These are phyloP conservation scores for Komagataella kurtzmanii DNA, from an alignment of 805 yeast species.

Conservation along the genomic window DNA sequence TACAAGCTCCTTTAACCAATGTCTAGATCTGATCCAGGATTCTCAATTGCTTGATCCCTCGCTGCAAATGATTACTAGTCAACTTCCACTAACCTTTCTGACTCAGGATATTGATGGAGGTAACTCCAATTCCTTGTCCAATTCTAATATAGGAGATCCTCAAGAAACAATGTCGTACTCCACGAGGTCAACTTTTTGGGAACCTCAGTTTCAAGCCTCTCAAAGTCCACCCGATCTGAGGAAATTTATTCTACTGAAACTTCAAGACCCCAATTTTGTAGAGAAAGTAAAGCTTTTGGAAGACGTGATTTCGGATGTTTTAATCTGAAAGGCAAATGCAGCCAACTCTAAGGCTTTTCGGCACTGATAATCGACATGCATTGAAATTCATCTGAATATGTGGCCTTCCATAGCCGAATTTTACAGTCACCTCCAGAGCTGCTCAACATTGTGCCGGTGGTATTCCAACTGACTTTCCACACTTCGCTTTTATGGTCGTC, in stretches of 20 bases:
- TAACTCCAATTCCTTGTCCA: background rate
- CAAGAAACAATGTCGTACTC: background rate
- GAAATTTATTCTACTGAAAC: background rate
- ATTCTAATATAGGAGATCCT: background rate
- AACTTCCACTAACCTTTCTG: background rate
- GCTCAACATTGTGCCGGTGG: constrained; percentile 84
- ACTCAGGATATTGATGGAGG: background rate
- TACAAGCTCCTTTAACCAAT: background rate
- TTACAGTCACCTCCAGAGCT: constrained; percentile 95
- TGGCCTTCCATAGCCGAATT: constrained; percentile 83
- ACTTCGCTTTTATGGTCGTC: constrained; percentile 80
- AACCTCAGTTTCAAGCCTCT: background rate
- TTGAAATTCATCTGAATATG: constrained; percentile 74
- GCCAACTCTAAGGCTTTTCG: background rate
- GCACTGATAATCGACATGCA: constrained; percentile 66
- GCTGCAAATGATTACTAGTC: background rate
- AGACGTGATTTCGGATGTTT: background rate
- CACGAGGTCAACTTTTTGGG: background rate
- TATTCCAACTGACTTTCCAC: constrained; percentile 94
- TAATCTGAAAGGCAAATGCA: background rate
- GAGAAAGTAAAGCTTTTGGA: background rate
- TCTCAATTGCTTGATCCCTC: background rate
- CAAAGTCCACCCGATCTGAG: background rate
- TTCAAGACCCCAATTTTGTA: background rate
- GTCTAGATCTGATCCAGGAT: background rate